These are phyloP conservation scores for Psilocybe cubensis DNA, from an alignment of 768 basidiomycete species.

Conservation along the genomic window DNA sequence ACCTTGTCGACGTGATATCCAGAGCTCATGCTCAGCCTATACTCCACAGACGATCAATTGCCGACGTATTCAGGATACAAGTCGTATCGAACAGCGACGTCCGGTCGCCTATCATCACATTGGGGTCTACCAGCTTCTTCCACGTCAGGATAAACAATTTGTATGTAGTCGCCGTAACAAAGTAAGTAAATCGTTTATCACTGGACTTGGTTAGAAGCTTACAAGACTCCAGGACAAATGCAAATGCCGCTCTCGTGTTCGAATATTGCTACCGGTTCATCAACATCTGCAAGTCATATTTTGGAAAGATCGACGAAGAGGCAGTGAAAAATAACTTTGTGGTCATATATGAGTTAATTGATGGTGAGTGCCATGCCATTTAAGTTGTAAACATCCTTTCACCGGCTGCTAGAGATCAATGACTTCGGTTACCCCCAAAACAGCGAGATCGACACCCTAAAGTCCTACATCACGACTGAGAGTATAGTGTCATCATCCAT, in stretches of 20 bases:
- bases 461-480: slow-evolving; percentile 98
- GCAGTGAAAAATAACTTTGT: slow-evolving; percentile 99
- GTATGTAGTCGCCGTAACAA: slow-evolving; percentile 94
- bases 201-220: background rate
- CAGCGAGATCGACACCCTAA: slow-evolving; percentile 96
- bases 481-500: slow-evolving; percentile 88
- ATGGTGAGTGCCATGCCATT: slow-evolving; percentile 66
- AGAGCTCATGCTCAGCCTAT: slow-evolving; percentile 10
- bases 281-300: slow-evolving; percentile 92
- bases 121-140: slow-evolving; percentile 98
- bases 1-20: background rate
- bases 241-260: slow-evolving; percentile 96
- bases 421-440: slow-evolving; percentile 99
- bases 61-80: slow-evolving; percentile 98
- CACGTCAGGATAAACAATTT: slow-evolving; percentile 96
- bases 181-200: slow-evolving; percentile 73
- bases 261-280: slow-evolving; percentile 98
- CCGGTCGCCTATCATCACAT: slow-evolving; percentile 94
- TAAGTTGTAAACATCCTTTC: background rate
- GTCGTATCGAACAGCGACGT: slow-evolving; percentile 98
- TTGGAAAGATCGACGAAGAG: slow-evolving; percentile 98
- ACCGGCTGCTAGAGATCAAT: slow-evolving; percentile 68
- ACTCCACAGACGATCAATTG: slow-evolving; percentile 81
- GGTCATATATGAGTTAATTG: slow-evolving; percentile 96
- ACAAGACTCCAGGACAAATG: slow-evolving; percentile 71